These are phyloP conservation scores for Populus hybrid DNA, from an alignment of 441 rosid species.

Conservation along the genomic window DNA sequence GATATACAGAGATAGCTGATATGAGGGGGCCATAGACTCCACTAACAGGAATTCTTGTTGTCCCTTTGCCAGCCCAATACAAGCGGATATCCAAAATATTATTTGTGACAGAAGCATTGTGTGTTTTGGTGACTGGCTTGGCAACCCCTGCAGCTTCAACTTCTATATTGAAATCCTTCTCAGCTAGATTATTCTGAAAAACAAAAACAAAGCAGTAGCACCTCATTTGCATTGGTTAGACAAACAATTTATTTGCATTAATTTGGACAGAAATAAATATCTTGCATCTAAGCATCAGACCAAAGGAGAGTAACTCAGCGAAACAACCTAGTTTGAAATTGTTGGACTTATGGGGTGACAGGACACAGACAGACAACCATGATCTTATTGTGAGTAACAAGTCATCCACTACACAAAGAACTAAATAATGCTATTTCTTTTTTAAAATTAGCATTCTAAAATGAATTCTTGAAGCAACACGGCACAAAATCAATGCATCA, in stretches of 20 bases:
- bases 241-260: not conserved
- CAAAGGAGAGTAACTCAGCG: no score
- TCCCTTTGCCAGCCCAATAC: conserved; percentile 28
- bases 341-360: no score
- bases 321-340: no score
- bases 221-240: not conserved
- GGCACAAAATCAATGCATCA: no score
- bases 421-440: no score
- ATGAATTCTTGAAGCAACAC: no score
- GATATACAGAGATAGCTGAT: conserved; percentile 18
- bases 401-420: no score
- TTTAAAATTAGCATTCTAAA: no score
- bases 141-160: conserved; percentile 12
- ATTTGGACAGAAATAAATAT: no score
- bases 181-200: conserved; percentile 42
- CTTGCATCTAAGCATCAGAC: no score
- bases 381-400: no score
- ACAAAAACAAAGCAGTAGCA: not conserved
- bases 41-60: conserved; percentile 9
- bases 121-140: not conserved
- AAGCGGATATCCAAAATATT: conserved; percentile 19
- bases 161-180: conserved; percentile 18
- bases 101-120: conserved; percentile 13
- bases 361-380: no score
- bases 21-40: conserved; percentile 23